Percentiles rank a stretch among this genome's conserved stretches.
Evolutionary conservation across 1,284 basidiomycete species (phyloP).

Genomic region (Farysia itapuensis): DNA sequence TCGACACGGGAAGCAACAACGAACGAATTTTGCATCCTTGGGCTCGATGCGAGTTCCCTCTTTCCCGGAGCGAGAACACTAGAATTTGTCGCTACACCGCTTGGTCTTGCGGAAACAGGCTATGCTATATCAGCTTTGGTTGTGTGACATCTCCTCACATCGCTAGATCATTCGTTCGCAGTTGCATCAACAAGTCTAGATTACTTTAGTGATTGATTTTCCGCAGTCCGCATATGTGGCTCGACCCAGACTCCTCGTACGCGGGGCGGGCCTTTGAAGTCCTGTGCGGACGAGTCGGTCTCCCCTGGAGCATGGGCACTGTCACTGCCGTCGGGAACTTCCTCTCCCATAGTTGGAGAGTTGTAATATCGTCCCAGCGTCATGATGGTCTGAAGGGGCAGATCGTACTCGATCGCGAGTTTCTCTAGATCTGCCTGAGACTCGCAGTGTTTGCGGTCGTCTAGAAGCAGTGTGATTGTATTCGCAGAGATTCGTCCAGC

Average conservation of each 20-base stretch:
- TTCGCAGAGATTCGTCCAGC: constrained; percentile 17
- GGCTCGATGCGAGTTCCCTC: neutral
- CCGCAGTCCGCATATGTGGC: constrained; percentile 4
- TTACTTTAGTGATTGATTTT: too few relatives aligned
- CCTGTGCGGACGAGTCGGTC: constrained; percentile 16
- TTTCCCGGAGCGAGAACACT: neutral
- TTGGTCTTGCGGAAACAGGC: neutral
- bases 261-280: constrained; percentile 20
- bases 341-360: constrained; percentile 39
- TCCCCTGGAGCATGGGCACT: too few relatives aligned
- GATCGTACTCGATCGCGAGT: constrained; percentile 39
- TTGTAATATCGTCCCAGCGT: constrained; percentile 28
- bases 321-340: constrained; percentile 15
- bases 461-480: constrained; percentile 27
- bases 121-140: neutral
- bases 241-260: constrained; percentile 31
- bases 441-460: constrained; percentile 40
- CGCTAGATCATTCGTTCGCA: neutral
- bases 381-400: constrained; percentile 24
- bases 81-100: constrained; percentile 11
- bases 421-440: constrained; percentile 24
- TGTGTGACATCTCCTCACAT: neutral
- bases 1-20: constrained; percentile 26
- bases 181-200: too few relatives aligned
- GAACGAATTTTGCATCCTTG: constrained; percentile 12